Percentiles rank a stretch among this genome's conserved stretches.
Conservation (phyloP, 2,329 filamentous ascomycete species). For the Epichloe elymi region DNA sequence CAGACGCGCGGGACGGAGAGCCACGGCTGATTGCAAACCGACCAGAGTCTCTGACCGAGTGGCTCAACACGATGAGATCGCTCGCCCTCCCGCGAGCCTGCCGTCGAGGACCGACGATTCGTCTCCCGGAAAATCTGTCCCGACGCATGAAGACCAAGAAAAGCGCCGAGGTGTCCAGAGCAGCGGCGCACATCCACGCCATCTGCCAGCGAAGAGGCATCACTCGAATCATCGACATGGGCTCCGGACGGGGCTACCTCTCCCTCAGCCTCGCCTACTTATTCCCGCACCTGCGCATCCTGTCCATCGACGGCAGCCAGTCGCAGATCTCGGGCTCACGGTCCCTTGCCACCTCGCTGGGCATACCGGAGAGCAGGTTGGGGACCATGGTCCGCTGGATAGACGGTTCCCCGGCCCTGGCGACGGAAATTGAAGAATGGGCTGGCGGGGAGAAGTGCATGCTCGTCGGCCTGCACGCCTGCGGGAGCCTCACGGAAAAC, state of each 20-base stretch:
- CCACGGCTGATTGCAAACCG: background rate
- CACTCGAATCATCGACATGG: slow-evolving; percentile 15
- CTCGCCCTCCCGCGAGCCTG: slow-evolving; percentile 14
- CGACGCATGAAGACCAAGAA: slow-evolving; percentile 20
- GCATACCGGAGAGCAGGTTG: slow-evolving; percentile 11
- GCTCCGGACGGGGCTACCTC: slow-evolving; percentile 19
- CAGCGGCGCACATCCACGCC: slow-evolving; percentile 13
- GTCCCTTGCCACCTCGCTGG: slow-evolving; percentile 11
- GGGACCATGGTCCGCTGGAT: slow-evolving; percentile 16
- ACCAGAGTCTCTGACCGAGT: slow-evolving; percentile 12
- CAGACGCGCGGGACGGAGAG: background rate
- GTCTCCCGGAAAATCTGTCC: slow-evolving; percentile 12
- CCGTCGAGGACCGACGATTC: slow-evolving; percentile 6
- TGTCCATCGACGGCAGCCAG: slow-evolving; percentile 20
- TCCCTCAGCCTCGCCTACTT: slow-evolving; percentile 16
- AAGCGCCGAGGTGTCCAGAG: slow-evolving; percentile 16
- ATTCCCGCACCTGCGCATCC: slow-evolving; percentile 13
- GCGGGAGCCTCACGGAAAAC: slow-evolving; percentile 20
- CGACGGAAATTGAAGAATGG: slow-evolving; percentile 14
- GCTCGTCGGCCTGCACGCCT: slow-evolving; percentile 20
- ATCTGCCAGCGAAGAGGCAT: slow-evolving; percentile 13
- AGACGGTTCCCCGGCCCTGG: slow-evolving; percentile 13
- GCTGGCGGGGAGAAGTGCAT: slow-evolving; percentile 15
- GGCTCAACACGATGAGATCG: slow-evolving; percentile 12
- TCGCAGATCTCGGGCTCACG: slow-evolving; percentile 17